Evolutionary conservation across 1,284 basidiomycete species (phyloP).

Genomic region (Pascua guehoae): DNA sequence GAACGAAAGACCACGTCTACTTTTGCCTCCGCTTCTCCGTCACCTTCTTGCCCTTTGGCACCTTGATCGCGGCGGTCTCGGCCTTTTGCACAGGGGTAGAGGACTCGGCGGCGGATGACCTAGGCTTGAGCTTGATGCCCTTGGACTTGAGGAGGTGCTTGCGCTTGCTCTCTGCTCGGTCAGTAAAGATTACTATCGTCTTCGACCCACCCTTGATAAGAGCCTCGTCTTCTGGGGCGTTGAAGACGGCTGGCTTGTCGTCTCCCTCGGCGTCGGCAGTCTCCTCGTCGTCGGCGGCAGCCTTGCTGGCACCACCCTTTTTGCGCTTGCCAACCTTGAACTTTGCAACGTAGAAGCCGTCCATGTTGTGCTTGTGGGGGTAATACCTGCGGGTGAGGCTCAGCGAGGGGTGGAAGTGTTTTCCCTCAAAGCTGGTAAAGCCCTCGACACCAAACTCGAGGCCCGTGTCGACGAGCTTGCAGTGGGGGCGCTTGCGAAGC

Average conservation of each 20-base stretch:
- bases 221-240: slow-evolving; percentile 47
- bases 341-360: slow-evolving; percentile 98
- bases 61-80: slow-evolving; percentile 17
- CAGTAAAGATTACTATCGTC: not conserved
- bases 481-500: slow-evolving; percentile 92
- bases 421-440: slow-evolving; percentile 84
- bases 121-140: slow-evolving; percentile 50
- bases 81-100: slow-evolving; percentile 2
- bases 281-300: slow-evolving; percentile 22
- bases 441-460: slow-evolving; percentile 91
- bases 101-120: slow-evolving; percentile 4
- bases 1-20: not conserved
- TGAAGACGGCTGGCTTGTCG: slow-evolving; percentile 27
- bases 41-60: slow-evolving; percentile 38
- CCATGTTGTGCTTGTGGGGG: slow-evolving; percentile 60
- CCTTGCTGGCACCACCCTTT: slow-evolving; percentile 52
- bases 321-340: slow-evolving; percentile 80
- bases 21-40: slow-evolving; percentile 30
- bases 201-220: slow-evolving; percentile 44
- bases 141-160: slow-evolving; percentile 51
- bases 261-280: slow-evolving; percentile 9
- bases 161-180: slow-evolving; percentile 45
- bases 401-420: slow-evolving; percentile 76
- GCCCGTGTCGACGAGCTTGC: slow-evolving; percentile 87
- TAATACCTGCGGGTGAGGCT: slow-evolving; percentile 68